Evolutionary conservation across 768 basidiomycete genomes (phyloP).

Genomic region (Calocera cornea): DNA sequence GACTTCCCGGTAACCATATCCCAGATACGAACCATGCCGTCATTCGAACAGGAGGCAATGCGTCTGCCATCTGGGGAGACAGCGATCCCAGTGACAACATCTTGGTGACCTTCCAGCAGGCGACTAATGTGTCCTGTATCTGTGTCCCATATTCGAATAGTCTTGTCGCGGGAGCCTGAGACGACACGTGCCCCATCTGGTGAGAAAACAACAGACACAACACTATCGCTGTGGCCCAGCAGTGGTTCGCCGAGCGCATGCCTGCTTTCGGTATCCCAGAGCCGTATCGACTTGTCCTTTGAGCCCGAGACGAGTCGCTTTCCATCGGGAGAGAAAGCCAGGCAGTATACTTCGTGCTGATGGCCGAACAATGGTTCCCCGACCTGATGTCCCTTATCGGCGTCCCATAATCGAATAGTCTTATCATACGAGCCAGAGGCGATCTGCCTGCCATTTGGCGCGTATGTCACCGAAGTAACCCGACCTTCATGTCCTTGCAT

Average conservation of each 20-base stretch:
- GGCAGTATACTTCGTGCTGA: neutral
- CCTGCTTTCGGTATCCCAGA: slow-evolving; percentile 25
- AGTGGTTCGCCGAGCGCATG: neutral
- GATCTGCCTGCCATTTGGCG: neutral
- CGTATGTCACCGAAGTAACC: slow-evolving; percentile 8
- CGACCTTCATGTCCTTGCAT: neutral
- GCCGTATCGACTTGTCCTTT: slow-evolving; percentile 31
- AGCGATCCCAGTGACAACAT: no score
- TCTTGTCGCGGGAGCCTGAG: slow-evolving; percentile 10
- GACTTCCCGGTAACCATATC: no score
- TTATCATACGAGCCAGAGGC: neutral
- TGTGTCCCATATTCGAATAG: neutral
- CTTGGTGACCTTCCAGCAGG: no score
- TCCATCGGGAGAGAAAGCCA: slow-evolving; percentile 23
- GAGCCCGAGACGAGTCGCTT: slow-evolving; percentile 30
- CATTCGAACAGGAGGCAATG: no score
- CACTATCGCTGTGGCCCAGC: neutral
- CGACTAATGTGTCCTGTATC: no score
- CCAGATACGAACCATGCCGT: no score
- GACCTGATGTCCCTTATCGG: neutral
- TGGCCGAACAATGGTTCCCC: neutral
- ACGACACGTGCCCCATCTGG: slow-evolving; percentile 10
- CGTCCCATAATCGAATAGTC: neutral
- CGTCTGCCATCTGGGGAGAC: neutral
- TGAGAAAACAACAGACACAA: slow-evolving; percentile 10